Evolutionary conservation across 345 rosid species (phyloP).

Genomic region (Populus simonii): DNA sequence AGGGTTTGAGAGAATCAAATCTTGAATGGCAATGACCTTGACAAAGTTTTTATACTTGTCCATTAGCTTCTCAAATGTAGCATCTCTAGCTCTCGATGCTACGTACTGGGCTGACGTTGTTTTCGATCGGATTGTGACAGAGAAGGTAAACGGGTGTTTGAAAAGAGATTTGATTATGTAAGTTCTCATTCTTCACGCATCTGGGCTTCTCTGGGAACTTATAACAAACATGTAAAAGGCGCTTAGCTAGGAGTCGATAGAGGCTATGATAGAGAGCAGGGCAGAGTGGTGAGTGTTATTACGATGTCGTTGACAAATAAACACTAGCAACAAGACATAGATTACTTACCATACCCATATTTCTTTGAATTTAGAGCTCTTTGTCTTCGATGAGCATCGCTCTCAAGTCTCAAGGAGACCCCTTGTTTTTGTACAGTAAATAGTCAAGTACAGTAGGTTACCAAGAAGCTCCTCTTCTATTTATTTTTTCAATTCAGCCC

Average conservation of each 20-base stretch:
- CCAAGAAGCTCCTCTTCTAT: too few species aligned
- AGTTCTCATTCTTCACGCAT: constrained; percentile 4
- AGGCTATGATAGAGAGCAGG: too few species aligned
- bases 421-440: too few species aligned
- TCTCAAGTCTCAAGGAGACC: too few species aligned
- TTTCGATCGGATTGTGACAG: constrained; percentile 35
- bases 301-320: too few species aligned
- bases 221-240: not conserved
- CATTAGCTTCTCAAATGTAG: constrained; percentile 84
- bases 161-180: not conserved
- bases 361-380: too few species aligned
- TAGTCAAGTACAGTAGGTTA: too few species aligned
- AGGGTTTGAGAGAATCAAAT: constrained; percentile 69
- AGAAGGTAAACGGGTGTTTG: not conserved
- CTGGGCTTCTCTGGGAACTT: not conserved
- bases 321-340: too few species aligned
- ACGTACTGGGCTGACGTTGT: constrained; percentile 76
- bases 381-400: too few species aligned
- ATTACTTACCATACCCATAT: too few species aligned
- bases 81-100: constrained; percentile 67
- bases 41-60: constrained; percentile 77
- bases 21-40: constrained; percentile 73
- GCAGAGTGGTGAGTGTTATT: too few species aligned
- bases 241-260: not conserved
- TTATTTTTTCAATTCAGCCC: too few species aligned